Evolutionary conservation across 352 stramenopile species (phyloP).

Genomic region (Blastocystis sp.): DNA sequence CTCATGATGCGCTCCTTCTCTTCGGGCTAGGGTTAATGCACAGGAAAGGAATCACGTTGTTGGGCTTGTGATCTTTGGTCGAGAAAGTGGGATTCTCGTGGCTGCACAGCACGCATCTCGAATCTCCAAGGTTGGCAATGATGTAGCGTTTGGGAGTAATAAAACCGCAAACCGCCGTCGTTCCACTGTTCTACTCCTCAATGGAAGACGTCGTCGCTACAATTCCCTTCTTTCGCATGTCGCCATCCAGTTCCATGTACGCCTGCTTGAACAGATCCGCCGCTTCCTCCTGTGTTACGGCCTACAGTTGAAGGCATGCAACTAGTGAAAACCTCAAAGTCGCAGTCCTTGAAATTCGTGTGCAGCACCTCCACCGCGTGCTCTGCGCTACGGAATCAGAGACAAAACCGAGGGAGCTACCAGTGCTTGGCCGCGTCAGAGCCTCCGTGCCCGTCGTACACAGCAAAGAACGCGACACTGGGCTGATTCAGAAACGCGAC

Average conservation of each 20-base stretch:
- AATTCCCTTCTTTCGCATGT: slow-evolving; percentile 65
- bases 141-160: slow-evolving; percentile 71
- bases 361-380: slow-evolving; percentile 24
- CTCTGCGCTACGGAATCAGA: not conserved
- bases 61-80: slow-evolving; percentile 86
- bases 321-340: not conserved
- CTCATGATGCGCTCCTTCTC: slow-evolving; percentile 72
- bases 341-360: not conserved
- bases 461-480: slow-evolving; percentile 70
- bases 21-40: slow-evolving; percentile 25
- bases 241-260: slow-evolving; percentile 70
- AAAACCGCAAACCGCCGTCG: slow-evolving; percentile 70
- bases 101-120: slow-evolving; percentile 69
- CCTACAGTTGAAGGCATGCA: not conserved
- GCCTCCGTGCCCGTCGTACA: slow-evolving; percentile 73
- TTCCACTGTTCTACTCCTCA: slow-evolving; percentile 65
- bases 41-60: slow-evolving; percentile 73
- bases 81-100: slow-evolving; percentile 74
- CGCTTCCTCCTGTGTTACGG: slow-evolving; percentile 6
- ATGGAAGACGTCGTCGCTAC: not conserved
- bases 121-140: slow-evolving; percentile 69
- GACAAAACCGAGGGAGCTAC: slow-evolving; percentile 6
- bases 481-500: slow-evolving; percentile 3
- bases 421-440: slow-evolving; percentile 53
- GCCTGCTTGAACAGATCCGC: not conserved